These are phyloP conservation scores for Acrodontium crateriforme DNA, from an alignment of 2,329 filamentous ascomycete genomes.

Conservation along the genomic window DNA sequence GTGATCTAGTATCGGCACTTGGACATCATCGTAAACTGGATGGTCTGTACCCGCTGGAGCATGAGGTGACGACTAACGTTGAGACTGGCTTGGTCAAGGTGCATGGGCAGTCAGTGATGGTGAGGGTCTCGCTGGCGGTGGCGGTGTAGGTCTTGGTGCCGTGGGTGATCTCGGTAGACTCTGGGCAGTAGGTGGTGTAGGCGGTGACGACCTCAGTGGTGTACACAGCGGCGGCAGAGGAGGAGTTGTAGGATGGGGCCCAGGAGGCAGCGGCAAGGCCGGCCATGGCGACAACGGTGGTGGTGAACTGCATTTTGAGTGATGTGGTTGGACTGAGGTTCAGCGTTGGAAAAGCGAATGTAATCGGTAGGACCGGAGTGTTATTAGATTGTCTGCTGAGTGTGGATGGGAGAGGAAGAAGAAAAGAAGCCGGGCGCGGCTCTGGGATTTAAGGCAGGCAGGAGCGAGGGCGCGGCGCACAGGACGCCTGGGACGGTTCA, in stretches of 20 bases:
- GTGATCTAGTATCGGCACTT: no score
- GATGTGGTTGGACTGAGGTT: neutral
- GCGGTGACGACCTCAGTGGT: slow-evolving; percentile 17
- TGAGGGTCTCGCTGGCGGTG: slow-evolving; percentile 8
- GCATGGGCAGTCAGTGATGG: slow-evolving; percentile 20
- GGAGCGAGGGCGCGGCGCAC: no score
- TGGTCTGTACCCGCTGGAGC: no score
- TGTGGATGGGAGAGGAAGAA: neutral
- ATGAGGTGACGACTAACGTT: slow-evolving; percentile 32
- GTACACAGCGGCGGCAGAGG: slow-evolving; percentile 6
- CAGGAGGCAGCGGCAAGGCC: slow-evolving; percentile 26
- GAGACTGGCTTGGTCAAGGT: slow-evolving; percentile 38
- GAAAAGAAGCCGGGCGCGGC: no score
- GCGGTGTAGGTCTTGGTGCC: slow-evolving; percentile 13
- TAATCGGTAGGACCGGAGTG: neutral
- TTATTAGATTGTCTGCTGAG: neutral
- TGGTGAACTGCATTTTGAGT: slow-evolving; percentile 38
- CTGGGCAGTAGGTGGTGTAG: slow-evolving; percentile 22
- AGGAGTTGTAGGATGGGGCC: slow-evolving; percentile 7
- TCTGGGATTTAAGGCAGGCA: no score
- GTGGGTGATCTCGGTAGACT: slow-evolving; percentile 15
- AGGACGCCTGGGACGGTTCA: no score
- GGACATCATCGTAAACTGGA: no score
- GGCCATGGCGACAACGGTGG: slow-evolving; percentile 22
- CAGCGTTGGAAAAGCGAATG: slow-evolving; percentile 1